Percentiles rank a stretch among this genome's conserved stretches.
These are phyloP conservation scores for Penicillium coffeae DNA, from an alignment of 495 filamentous ascomycete species.

Conservation along the genomic window DNA sequence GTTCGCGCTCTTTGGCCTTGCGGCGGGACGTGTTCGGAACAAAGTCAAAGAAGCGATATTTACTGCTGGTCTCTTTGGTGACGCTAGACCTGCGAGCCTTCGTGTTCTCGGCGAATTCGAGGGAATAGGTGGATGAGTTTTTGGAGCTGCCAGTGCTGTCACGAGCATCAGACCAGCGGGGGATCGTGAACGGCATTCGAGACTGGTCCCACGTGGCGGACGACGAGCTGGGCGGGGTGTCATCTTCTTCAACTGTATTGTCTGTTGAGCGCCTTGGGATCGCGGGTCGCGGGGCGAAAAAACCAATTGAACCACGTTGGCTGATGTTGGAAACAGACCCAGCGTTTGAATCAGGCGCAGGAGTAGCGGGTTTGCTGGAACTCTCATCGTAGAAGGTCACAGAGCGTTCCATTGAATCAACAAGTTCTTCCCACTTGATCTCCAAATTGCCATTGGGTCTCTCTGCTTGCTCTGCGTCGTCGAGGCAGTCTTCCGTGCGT, in stretches of 20 bases:
- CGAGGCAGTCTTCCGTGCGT: slow-evolving; percentile 69
- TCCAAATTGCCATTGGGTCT: slow-evolving; percentile 56
- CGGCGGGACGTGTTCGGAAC: slow-evolving; percentile 41
- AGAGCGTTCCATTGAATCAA: slow-evolving; percentile 62
- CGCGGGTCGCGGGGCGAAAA: slow-evolving; percentile 37
- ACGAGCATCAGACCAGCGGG: slow-evolving; percentile 43
- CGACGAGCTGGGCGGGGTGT: slow-evolving; percentile 50
- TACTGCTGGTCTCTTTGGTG: slow-evolving; percentile 43
- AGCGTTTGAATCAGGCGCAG: slow-evolving; percentile 31
- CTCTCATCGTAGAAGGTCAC: slow-evolving; percentile 44
- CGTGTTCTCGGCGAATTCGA: slow-evolving; percentile 38
- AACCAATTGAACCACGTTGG: slow-evolving; percentile 44
- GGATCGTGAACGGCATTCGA: slow-evolving; percentile 39
- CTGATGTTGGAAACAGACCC: slow-evolving; percentile 7
- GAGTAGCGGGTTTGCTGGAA: slow-evolving; percentile 38
- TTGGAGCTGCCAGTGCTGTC: slow-evolving; percentile 48
- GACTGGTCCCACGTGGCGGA: slow-evolving; percentile 50
- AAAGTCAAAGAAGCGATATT: slow-evolving; percentile 48
- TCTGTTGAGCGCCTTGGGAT: slow-evolving; percentile 44
- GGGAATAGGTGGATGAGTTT: slow-evolving; percentile 45
- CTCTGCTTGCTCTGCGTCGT: slow-evolving; percentile 67
- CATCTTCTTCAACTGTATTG: slow-evolving; percentile 38
- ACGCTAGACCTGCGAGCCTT: slow-evolving; percentile 43
- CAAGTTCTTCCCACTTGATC: slow-evolving; percentile 67
- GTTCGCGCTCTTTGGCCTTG: slow-evolving; percentile 43